These are phyloP conservation scores for Dictyostelium firmibasis DNA, from an alignment of 78 protist genomes.

Conservation along the genomic window DNA sequence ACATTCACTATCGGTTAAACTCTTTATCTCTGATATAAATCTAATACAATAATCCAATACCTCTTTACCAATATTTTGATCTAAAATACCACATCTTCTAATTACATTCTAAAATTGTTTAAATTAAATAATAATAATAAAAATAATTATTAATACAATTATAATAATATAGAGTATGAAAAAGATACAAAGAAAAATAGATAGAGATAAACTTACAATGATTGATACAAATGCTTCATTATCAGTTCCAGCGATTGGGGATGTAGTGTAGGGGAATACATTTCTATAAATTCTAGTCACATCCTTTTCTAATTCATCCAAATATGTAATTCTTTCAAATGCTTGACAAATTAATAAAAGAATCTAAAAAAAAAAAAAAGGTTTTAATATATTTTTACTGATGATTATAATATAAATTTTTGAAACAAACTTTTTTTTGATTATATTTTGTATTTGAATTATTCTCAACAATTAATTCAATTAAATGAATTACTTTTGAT, in stretches of 20 bases:
- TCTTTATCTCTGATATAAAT: conserved; percentile 28
- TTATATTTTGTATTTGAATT: conserved; percentile 10
- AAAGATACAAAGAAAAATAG: too few relatives aligned
- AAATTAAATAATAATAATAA: background rate
- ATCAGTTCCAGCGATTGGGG: conserved; percentile 1
- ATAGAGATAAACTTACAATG: conserved; percentile 66
- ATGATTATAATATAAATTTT: too few relatives aligned
- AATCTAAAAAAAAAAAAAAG: background rate
- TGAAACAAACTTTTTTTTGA: conserved; percentile 15
- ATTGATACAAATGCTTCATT: conserved; percentile 56
- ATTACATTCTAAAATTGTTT: conserved; percentile 55
- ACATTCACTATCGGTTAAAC: background rate
- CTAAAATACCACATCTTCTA: conserved; percentile 45
- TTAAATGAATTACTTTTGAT: background rate
- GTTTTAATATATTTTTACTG: background rate
- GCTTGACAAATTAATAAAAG: conserved; percentile 41
- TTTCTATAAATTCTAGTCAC: conserved; percentile 31
- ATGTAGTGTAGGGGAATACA: conserved; percentile 38
- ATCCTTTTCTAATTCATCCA: conserved; percentile 29
- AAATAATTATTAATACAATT: background rate
- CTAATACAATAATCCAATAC: conserved; percentile 37
- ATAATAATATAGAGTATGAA: background rate
- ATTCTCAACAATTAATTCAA: background rate
- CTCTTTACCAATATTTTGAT: conserved; percentile 45
- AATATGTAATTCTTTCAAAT: conserved; percentile 52